These are phyloP conservation scores for Maudiozyma saulgeensis DNA, from an alignment of 805 yeast genomes.

Conservation along the genomic window DNA sequence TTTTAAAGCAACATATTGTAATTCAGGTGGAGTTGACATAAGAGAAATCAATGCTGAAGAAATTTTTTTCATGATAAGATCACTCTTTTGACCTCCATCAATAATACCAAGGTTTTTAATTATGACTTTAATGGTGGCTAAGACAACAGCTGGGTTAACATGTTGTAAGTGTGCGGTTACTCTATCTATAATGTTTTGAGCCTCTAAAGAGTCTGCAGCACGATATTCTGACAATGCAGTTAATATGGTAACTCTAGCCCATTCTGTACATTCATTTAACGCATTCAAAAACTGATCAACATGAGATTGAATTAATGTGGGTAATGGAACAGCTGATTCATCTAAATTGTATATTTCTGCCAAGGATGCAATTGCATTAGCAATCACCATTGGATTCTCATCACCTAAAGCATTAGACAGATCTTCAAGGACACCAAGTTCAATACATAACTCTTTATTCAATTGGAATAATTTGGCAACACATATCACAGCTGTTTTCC, in stretches of 20 bases:
- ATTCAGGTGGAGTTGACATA: constrained; percentile 83
- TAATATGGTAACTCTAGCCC: constrained; percentile 92
- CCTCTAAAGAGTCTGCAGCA: constrained; percentile 51
- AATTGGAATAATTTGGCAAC: constrained; percentile 91
- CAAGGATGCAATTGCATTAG: constrained; percentile 81
- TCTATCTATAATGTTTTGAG: constrained; percentile 77
- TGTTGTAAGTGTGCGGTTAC: constrained; percentile 94
- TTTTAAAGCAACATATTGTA: constrained; percentile 86
- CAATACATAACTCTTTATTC: constrained; percentile 69
- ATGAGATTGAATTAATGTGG: constrained; percentile 29
- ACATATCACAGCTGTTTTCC: constrained; percentile 95
- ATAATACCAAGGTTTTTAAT: constrained; percentile 54
- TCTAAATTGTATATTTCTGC: constrained; percentile 72
- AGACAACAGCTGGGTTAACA: constrained; percentile 90
- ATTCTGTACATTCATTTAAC: constrained; percentile 93
- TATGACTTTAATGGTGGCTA: constrained; percentile 74
- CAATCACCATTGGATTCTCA: constrained; percentile 93
- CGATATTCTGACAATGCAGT: constrained; percentile 69
- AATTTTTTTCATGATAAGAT: constrained; percentile 50
- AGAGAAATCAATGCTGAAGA: constrained; percentile 82
- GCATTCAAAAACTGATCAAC: constrained; percentile 65
- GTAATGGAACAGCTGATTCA: constrained; percentile 40
- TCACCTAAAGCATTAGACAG: constrained; percentile 66
- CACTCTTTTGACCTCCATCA: constrained; percentile 8
- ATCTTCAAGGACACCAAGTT: constrained; percentile 72